Evolutionary conservation across 2,329 filamentous ascomycete genomes (phyloP).

Genomic region (Aureobasidium uvarum): DNA sequence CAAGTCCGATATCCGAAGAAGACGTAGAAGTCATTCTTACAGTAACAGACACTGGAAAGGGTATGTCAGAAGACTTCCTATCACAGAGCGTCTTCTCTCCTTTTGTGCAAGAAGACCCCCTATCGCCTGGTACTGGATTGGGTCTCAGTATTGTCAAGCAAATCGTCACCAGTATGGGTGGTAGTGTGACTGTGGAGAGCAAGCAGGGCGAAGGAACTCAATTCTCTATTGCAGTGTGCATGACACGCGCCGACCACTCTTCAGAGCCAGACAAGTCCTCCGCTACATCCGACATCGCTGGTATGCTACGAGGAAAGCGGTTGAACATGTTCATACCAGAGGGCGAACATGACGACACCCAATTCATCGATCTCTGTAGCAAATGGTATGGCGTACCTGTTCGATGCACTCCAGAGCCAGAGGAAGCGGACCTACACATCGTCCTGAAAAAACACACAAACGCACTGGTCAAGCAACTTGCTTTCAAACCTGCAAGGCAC

Average conservation of each 20-base stretch:
- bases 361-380: not conserved
- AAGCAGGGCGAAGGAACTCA: constrained; percentile 56
- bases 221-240: constrained; percentile 44
- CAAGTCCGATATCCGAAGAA: not conserved
- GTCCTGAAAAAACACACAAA: not conserved
- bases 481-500: not conserved
- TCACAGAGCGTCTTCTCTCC: constrained; percentile 61
- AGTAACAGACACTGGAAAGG: constrained; percentile 63
- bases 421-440: constrained; percentile 8
- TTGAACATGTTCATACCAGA: constrained; percentile 12
- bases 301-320: constrained; percentile 1
- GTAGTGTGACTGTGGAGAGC: constrained; percentile 49
- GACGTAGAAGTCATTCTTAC: constrained; percentile 18
- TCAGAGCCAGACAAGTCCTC: not conserved
- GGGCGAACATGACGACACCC: not conserved
- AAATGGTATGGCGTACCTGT: constrained; percentile 1
- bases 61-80: constrained; percentile 64
- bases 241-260: not conserved
- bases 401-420: not conserved
- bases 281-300: not conserved
- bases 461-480: not conserved
- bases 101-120: constrained; percentile 62
- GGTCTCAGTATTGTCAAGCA: constrained; percentile 62
- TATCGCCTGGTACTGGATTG: constrained; percentile 62
- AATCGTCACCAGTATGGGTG: constrained; percentile 34